Base-by-base conservation (phyloP, 2,329 filamentous ascomycete genomes). In the Neoascochyta sp. region DNA sequence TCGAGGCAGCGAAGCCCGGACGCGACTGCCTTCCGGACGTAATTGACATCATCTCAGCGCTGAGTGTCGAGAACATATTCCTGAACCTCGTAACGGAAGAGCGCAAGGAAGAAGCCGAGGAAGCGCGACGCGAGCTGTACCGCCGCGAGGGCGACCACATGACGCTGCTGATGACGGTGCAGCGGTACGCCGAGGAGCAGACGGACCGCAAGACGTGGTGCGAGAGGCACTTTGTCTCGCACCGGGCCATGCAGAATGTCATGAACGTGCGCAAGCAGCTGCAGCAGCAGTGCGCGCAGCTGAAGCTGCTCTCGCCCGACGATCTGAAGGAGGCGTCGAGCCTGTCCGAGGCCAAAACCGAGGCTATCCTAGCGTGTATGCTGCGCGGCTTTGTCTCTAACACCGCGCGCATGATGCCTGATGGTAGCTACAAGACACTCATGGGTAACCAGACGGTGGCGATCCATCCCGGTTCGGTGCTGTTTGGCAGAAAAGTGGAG, bases 41-140 rank as follows among this genome's bases (percentile, higher is more conserved):
- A 4, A 90, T 98, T 41, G 92, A 96, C 52, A 82, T 95, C 32
- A 84, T 81, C 27, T 75, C 78, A 1, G 75, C 73, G 24, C 66
- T 82, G n/a, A 78, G 74, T 39, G 76, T 80, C 1, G 78, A 82
- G 49, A 78, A 74, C 45, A 71, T 82, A 16, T 81, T 80, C 52
- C 57, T 80, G 4, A 75, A 76, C 37, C 66, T 74, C 4, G 69
- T 70, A 3, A 76, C 73, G 0, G 76, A 80, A 45, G 76, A 80
- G 44, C 74, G 70, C 39, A 75, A 75, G 41, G 75, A 80, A 49
- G 67, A 73, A 41, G 76, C 76, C 1, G 69, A 75, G 31, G 62
- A 64, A 26, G 74, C 75, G 2, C 65, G 78, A 10, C 66, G 68
- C 5, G 70, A 76, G 41, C 64, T 82, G 0, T 74, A 71, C 47